Conservation (phyloP, 2,329 filamentous ascomycete genomes). For the Leptosphaerulina australis region DNA sequence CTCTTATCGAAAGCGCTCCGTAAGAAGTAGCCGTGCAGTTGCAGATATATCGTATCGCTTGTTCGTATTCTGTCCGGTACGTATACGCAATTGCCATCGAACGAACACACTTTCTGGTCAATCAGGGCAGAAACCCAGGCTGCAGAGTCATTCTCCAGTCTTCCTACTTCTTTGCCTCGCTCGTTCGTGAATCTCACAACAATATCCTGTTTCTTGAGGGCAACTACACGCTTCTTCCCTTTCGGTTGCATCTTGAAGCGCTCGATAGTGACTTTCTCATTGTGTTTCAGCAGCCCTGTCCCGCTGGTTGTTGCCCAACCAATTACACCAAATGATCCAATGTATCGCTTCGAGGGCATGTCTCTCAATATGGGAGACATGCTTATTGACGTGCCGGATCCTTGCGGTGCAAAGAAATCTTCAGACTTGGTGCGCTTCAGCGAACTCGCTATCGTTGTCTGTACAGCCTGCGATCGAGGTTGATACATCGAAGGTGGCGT, state of each 20-base stretch:
- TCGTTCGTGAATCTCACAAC: conserved; percentile 88
- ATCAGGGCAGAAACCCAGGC: conserved; percentile 91
- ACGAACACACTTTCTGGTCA: conserved; percentile 85
- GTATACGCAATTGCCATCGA: conserved; percentile 88
- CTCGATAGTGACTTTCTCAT: conserved; percentile 84
- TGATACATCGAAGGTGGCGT: conserved; percentile 25
- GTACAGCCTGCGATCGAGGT: conserved; percentile 25
- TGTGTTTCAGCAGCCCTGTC: conserved; percentile 73
- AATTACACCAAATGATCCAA: conserved; percentile 89
- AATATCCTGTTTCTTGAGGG: conserved; percentile 75
- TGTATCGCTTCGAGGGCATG: conserved; percentile 71
- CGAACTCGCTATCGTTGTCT: conserved; percentile 31
- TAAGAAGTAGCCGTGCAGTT: conserved; percentile 79
- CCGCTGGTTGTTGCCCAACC: conserved; percentile 93
- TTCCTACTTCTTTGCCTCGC: conserved; percentile 80
- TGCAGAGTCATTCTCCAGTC: conserved; percentile 84
- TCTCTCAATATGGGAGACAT: conserved; percentile 30
- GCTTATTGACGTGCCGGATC: conserved; percentile 28
- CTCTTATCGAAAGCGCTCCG: conserved; percentile 72
- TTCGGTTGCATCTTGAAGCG: conserved; percentile 74
- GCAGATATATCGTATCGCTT: conserved; percentile 93
- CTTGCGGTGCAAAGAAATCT: conserved; percentile 28
- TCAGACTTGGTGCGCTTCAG: conserved; percentile 38
- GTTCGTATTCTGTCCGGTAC: conserved; percentile 83
- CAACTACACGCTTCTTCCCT: conserved; percentile 54